Evolutionary conservation across 805 yeast species (phyloP).

Genomic region (Spathaspora hagerdaliae): DNA sequence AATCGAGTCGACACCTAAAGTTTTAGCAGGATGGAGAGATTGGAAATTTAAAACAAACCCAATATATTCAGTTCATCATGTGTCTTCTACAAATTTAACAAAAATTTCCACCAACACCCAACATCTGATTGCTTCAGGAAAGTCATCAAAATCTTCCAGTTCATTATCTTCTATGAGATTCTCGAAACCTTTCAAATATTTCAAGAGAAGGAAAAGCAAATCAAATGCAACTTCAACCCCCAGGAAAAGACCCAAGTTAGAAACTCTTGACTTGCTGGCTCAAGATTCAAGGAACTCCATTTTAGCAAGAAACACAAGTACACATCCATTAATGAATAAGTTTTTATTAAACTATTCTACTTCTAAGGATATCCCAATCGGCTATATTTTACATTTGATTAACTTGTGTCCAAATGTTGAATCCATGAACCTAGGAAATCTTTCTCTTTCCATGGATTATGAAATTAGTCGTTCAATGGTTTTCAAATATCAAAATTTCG

Average conservation of each 20-base stretch:
- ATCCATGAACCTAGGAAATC: constrained; percentile 52
- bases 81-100: constrained; percentile 13
- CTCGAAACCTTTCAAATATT: constrained; percentile 16
- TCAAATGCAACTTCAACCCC: background rate
- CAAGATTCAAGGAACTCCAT: background rate
- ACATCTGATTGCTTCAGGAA: constrained; percentile 11
- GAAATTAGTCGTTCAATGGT: constrained; percentile 38
- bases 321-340: constrained; percentile 61
- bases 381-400: constrained; percentile 65
- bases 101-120: constrained; percentile 15
- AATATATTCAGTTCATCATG: constrained; percentile 39
- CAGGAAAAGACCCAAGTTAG: constrained; percentile 6
- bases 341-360: constrained; percentile 59
- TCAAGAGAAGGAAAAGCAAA: constrained; percentile 13
- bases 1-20: constrained; percentile 15
- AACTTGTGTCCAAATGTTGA: constrained; percentile 62
- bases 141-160: constrained; percentile 13
- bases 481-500: constrained; percentile 35
- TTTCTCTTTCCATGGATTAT: constrained; percentile 68
- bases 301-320: constrained; percentile 4
- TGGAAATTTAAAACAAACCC: constrained; percentile 81
- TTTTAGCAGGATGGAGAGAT: constrained; percentile 86
- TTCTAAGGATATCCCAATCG: constrained; percentile 76
- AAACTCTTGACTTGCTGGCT: constrained; percentile 5
- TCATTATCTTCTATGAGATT: constrained; percentile 14